A percentile compares a stretch with the other conserved stretches of the same genome.
Conservation (phyloP, 371 early-diverging fungal species). For the Basidiobolus meristosporus region DNA sequence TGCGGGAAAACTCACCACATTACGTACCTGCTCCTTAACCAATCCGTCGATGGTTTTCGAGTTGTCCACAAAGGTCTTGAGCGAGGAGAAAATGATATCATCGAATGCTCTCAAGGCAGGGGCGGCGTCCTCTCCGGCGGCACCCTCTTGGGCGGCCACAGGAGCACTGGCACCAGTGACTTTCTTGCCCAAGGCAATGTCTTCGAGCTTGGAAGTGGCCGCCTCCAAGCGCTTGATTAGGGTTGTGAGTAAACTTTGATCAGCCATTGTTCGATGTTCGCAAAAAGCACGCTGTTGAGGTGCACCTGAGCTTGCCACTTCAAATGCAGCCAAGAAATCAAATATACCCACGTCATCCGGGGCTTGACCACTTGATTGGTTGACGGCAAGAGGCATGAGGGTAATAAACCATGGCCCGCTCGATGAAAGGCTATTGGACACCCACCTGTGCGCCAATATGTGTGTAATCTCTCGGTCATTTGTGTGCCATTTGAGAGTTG, state of each 20-base stretch:
- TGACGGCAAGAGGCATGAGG: too few relatives aligned
- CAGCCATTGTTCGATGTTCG: constrained; percentile 18
- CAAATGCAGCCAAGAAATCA: too few relatives aligned
- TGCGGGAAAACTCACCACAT: not conserved
- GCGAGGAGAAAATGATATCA: constrained; percentile 26
- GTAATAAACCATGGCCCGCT: too few relatives aligned
- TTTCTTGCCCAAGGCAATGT: constrained; percentile 17
- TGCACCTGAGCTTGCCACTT: too few relatives aligned
- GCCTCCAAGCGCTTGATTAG: constrained; percentile 71
- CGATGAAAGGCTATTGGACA: too few relatives aligned
- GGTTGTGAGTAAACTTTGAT: constrained; percentile 37
- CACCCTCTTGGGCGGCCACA: constrained; percentile 6
- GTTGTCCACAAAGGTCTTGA: constrained; percentile 27
- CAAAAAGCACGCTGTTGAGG: too few relatives aligned
- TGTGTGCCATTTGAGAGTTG: too few relatives aligned
- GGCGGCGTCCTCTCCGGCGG: constrained; percentile 5
- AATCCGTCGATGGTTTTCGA: constrained; percentile 41
- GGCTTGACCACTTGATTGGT: too few relatives aligned
- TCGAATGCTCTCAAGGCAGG: constrained; percentile 42
- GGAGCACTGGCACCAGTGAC: constrained; percentile 9
- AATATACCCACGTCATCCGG: too few relatives aligned
- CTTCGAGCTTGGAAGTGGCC: constrained; percentile 69
- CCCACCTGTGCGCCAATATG: too few relatives aligned
- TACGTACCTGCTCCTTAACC: constrained; percentile 50
- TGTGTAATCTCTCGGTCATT: too few relatives aligned